Evolutionary conservation across 2,329 filamentous ascomycete species (phyloP).

Genomic region (Phaeosphaeria sp.): DNA sequence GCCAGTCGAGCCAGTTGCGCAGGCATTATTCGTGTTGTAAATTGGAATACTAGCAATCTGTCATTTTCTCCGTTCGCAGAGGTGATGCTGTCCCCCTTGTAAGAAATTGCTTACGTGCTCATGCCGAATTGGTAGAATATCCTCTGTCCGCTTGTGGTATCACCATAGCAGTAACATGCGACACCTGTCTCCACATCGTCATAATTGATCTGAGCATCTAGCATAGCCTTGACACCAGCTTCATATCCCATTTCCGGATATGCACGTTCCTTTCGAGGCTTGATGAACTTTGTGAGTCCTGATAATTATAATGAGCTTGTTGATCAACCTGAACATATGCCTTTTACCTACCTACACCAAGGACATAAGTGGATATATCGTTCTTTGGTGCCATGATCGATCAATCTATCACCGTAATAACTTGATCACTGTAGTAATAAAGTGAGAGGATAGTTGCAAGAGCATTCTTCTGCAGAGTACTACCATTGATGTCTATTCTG

Average conservation of each 20-base stretch:
- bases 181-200: slow-evolving; percentile 93
- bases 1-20: slow-evolving; percentile 89
- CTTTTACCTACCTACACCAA: too few relatives aligned
- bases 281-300: slow-evolving; percentile 99
- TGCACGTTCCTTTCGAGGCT: slow-evolving; percentile 87
- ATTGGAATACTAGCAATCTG: slow-evolving; percentile 75
- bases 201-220: slow-evolving; percentile 86
- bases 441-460: not conserved
- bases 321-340: too few relatives aligned
- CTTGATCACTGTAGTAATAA: not conserved
- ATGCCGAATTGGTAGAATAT: slow-evolving; percentile 99
- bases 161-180: slow-evolving; percentile 95
- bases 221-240: slow-evolving; percentile 84
- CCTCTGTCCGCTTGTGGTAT: slow-evolving; percentile 90
- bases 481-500: not conserved
- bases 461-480: not conserved
- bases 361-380: slow-evolving; percentile 71
- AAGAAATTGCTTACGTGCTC: slow-evolving; percentile 61
- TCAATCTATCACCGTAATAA: not conserved
- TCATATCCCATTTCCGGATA: slow-evolving; percentile 94
- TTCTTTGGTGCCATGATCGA: slow-evolving; percentile 33
- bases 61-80: slow-evolving; percentile 5
- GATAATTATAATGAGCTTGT: too few relatives aligned
- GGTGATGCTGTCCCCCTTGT: not conserved
- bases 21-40: slow-evolving; percentile 98